Evolutionary conservation across 2,329 filamentous ascomycete species (phyloP).

Genomic region (Pyricularia sp.): DNA sequence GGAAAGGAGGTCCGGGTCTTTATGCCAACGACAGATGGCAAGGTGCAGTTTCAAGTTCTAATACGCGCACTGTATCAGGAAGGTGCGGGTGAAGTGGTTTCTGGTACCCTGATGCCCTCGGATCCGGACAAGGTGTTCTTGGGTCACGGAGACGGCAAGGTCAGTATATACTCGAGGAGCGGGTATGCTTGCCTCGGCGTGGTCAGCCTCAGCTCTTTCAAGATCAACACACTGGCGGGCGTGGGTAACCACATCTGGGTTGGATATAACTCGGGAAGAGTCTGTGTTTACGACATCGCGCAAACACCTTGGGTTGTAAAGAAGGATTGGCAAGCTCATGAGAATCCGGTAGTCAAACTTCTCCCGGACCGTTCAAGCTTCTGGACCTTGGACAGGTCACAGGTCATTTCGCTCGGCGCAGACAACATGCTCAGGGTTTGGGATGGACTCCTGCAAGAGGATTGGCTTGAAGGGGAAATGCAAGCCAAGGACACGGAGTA

Average conservation of each 20-base stretch:
- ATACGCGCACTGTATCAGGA: conserved; percentile 61
- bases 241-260: conserved; percentile 84
- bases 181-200: conserved; percentile 72
- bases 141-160: conserved; percentile 86
- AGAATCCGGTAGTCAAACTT: conserved; percentile 70
- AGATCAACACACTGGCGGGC: conserved; percentile 79
- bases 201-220: conserved; percentile 84
- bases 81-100: conserved; percentile 77
- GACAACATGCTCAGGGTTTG: conserved; percentile 79
- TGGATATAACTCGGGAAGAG: conserved; percentile 86
- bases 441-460: conserved; percentile 89
- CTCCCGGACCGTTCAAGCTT: conserved; percentile 71
- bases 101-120: conserved; percentile 65
- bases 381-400: conserved; percentile 74
- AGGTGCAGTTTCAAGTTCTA: conserved; percentile 65
- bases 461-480: conserved; percentile 91
- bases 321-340: conserved; percentile 93
- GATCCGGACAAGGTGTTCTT: conserved; percentile 77
- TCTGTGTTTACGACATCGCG: conserved; percentile 83
- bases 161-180: conserved; percentile 78
- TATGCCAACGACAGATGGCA: conserved; percentile 59
- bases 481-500: conserved; percentile 73
- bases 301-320: conserved; percentile 78
- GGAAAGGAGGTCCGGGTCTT: conserved; percentile 86
- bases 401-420: conserved; percentile 78